Evolutionary conservation across 2,329 filamentous ascomycete species (phyloP).

Genomic region (Periconia macrospinosa): DNA sequence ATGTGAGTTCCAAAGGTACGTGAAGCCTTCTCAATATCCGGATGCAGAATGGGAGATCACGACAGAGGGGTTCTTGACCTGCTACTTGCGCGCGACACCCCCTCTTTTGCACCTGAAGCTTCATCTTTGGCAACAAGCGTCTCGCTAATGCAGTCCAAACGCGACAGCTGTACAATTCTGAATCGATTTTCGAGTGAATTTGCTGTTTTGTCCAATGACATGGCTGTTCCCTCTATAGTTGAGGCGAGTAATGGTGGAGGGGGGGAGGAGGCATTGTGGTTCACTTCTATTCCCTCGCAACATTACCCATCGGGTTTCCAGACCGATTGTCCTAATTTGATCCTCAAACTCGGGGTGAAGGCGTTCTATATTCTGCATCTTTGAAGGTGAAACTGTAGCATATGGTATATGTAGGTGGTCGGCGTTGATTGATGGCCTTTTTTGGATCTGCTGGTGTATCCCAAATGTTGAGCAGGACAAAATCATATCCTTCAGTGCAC

Average conservation of each 20-base stretch:
- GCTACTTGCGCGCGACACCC: slow-evolving; percentile 16
- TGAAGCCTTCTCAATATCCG: slow-evolving; percentile 4
- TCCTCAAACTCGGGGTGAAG: background rate
- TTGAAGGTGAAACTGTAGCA: background rate
- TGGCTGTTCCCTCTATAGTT: background rate
- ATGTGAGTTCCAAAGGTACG: slow-evolving; percentile 13
- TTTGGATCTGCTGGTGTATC: background rate
- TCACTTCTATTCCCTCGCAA: slow-evolving; percentile 13
- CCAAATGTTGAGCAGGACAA: too few species aligned
- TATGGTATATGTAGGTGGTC: background rate
- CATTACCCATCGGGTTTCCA: slow-evolving; percentile 14
- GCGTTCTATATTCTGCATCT: background rate
- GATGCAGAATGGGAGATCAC: slow-evolving; percentile 13
- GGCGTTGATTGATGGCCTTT: background rate
- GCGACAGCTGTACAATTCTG: slow-evolving; percentile 13
- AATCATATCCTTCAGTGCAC: too few species aligned
- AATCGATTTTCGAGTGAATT: slow-evolving; percentile 5
- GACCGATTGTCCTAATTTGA: slow-evolving; percentile 8
- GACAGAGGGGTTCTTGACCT: slow-evolving; percentile 11
- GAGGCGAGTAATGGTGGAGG: slow-evolving; percentile 12
- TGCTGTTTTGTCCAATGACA: slow-evolving; percentile 11
- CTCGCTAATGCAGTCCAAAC: slow-evolving; percentile 25
- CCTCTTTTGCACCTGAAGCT: slow-evolving; percentile 14
- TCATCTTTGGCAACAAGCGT: slow-evolving; percentile 16
- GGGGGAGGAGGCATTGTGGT: background rate